Base-by-base conservation (phyloP, 805 yeast species). In the Barnettozyma siamensis region DNA sequence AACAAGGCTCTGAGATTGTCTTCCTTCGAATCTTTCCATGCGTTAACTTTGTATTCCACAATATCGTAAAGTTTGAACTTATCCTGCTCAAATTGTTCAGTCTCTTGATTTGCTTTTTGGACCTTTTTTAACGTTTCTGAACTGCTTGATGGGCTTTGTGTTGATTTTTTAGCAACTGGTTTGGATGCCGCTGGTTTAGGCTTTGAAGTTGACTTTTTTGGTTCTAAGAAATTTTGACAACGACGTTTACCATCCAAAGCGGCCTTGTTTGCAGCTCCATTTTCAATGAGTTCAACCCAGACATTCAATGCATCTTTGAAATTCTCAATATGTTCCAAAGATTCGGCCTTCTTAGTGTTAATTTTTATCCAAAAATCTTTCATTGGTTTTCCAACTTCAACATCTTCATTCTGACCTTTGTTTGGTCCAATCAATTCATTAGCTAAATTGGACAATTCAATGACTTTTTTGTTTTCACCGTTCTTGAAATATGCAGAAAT, bases 241-340 rank as follows among this genome's bases (percentile, higher is more conserved):
- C 99, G 73, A 53, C 91, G 73, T 57, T 78, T 88, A 3, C 91
- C 95, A 37, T 86, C 96, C 73, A 91, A 64, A 0, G 78, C 69
- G 24, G 74, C 67, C 44, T 79, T 76, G 26, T 78, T 75, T 2
- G 80, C 73, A 19, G 75, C 75, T 0, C 95, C 95, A 44, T 78
- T 75, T 42, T 76, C 75, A 15, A 93, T 70, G 38, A 89, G 67
- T 27, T 66, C 59, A 43, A 72, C 73, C 68, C 88, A 91, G 6
- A 75, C 57, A 0, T 61, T 67, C 20, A 85, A 66, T 0, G 97
- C 82, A 7, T 73, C 80, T 41, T 69, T 57, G 60, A 72, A 86
- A 49, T 73, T 74, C 53, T 93, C 99, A 40, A 79, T 54, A 59
- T 78, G 78, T 62, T 93, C 99, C 31, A 80, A 69, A 2, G 91